Evolutionary conservation across 2,329 filamentous ascomycete species (phyloP).

Genomic region (Bipolaris cookei): DNA sequence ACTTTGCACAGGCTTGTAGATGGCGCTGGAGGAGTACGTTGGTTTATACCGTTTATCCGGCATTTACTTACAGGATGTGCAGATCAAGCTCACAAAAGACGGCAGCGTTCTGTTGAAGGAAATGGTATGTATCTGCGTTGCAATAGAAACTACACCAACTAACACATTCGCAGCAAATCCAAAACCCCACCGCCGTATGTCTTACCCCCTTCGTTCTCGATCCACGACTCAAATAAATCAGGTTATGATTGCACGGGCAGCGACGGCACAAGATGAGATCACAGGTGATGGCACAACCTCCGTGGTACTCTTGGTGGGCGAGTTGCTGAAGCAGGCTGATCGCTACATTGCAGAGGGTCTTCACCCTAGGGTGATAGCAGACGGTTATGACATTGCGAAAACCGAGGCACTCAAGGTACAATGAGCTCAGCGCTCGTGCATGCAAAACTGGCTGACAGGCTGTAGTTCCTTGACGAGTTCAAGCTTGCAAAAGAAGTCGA

Average conservation of each 20-base stretch:
- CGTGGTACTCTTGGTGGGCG: constrained; percentile 91
- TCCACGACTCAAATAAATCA: constrained; percentile 26
- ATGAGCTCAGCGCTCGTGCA: not conserved
- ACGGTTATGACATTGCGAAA: constrained; percentile 97
- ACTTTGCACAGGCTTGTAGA: constrained; percentile 62
- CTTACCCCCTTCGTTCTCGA: not conserved
- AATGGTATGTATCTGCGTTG: constrained; percentile 57
- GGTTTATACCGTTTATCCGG: not conserved
- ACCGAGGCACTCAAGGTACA: constrained; percentile 82
- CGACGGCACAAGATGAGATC: constrained; percentile 97
- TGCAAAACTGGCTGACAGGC: constrained; percentile 11
- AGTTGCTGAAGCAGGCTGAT: constrained; percentile 96
- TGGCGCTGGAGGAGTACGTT: constrained; percentile 63
- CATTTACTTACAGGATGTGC: constrained; percentile 30
- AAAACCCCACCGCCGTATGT: constrained; percentile 91
- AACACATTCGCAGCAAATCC: constrained; percentile 71
- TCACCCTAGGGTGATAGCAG: constrained; percentile 94
- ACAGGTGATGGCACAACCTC: constrained; percentile 97
- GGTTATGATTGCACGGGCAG: constrained; percentile 77
- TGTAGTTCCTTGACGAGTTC: constrained; percentile 88
- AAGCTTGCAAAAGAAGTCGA: constrained; percentile 89
- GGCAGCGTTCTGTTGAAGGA: constrained; percentile 82
- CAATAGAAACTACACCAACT: constrained; percentile 10
- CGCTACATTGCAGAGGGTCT: constrained; percentile 96
- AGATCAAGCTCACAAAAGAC: constrained; percentile 99